Base-by-base conservation (phyloP, 2,329 filamentous ascomycete species). In the Cercospora sp. region DNA sequence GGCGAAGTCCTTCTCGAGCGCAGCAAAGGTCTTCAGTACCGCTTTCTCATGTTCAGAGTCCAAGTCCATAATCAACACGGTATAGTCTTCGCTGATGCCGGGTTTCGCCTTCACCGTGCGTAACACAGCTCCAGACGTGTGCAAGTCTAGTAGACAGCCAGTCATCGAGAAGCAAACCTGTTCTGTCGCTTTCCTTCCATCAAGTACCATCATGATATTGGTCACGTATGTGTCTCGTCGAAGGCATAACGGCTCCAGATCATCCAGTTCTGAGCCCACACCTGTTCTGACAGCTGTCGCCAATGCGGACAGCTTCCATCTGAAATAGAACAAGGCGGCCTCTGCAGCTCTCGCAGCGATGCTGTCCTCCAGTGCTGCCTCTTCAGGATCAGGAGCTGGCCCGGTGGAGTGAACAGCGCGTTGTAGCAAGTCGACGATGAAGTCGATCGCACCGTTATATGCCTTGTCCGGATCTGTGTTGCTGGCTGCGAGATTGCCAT, bases 261-360 rank as follows among this genome's bases (percentile, higher is more conserved):
- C 86, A 1, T 87, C 75, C 64, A 92, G 85, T 3, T 83, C 84
- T 81, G 39, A 92, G 26, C 62, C 65, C 10, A 67, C 61, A 31
- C 67, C 69, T 79, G 16, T 85, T 79, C 64, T 84, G 82, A 69
- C 84, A 83, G 68, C 92, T 75, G 63, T 65, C n/a, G 75, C 72
- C 55, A 83, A 74, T 16, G 72, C 71, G n/a, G 77, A 75, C 59
- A 81, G 76, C 48, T 85, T 83, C 95, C 95, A 99, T 88, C 96
- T 92, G 77, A 97, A 96, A 81, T 97, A 98, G 80, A 96, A 93
- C 58, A 93, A 85, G 61, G 91, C 85, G 1, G 89, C 86, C 72
- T 91, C 90, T 75, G 96, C 91, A 31, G 93, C 90, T 73, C 90
- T 90, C 1, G 87, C 84, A 6, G 93, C 89, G 53, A 95, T 84